Percentiles rank a stretch among this genome's conserved stretches.
These are phyloP conservation scores for Eleusine coracana DNA, from an alignment of 176 grass and related monocot species.

Conservation along the genomic window DNA sequence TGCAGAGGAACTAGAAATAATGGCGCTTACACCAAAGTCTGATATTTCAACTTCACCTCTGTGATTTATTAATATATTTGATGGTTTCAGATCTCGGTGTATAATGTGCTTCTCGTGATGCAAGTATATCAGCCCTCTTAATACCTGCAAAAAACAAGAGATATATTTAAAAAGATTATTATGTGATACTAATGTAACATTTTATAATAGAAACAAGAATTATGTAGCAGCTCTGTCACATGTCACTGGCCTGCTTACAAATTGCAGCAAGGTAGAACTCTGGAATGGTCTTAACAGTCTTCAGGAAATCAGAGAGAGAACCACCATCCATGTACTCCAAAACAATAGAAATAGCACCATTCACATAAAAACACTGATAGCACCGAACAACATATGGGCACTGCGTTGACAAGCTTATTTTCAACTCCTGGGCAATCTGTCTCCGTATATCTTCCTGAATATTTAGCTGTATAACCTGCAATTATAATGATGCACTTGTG, in stretches of 20 bases:
- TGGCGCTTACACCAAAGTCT: constrained; percentile 97
- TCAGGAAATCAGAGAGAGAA: constrained; percentile 81
- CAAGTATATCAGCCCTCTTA: constrained; percentile 80
- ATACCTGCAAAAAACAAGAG: constrained; percentile 54
- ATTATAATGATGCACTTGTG: not conserved
- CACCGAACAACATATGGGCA: constrained; percentile 73
- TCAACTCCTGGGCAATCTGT: constrained; percentile 87
- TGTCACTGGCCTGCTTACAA: constrained; percentile 91
- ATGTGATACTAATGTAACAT: constrained; percentile 1
- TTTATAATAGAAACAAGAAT: constrained; percentile 18
- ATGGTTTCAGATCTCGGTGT: constrained; percentile 95
- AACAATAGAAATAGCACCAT: constrained; percentile 88
- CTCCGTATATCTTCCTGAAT: constrained; percentile 72
- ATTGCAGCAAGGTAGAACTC: constrained; percentile 93
- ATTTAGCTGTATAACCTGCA: constrained; percentile 91
- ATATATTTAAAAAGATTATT: not conserved
- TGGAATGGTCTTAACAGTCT: constrained; percentile 78
- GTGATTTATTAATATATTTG: constrained; percentile 97
- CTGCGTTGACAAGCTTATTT: constrained; percentile 81
- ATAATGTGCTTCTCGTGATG: constrained; percentile 81
- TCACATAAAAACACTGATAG: constrained; percentile 92
- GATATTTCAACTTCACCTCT: constrained; percentile 96
- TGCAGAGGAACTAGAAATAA: constrained; percentile 73
- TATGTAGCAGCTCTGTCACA: constrained; percentile 19
- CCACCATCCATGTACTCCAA: constrained; percentile 99